Conservation (phyloP, 2,329 filamentous ascomycete species). For the Cordyceps tenuipes region DNA sequence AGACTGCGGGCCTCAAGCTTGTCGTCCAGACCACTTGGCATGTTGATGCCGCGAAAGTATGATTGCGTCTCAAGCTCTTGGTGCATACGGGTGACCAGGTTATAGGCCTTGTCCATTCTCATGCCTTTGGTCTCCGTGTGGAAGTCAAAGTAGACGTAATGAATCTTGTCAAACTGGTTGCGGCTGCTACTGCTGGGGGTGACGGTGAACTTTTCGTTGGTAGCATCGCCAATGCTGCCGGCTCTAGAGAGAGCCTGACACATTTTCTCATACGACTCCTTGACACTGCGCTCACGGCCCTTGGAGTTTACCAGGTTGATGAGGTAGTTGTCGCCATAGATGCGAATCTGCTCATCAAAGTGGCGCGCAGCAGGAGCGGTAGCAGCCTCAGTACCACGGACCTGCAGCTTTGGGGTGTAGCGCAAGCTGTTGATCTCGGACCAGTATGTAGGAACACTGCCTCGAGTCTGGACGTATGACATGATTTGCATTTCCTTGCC, state of each 20-base stretch:
- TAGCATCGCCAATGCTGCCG: slow-evolving; percentile 56
- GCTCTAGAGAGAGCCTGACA: slow-evolving; percentile 66
- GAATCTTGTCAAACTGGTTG: slow-evolving; percentile 69
- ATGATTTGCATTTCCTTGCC: slow-evolving; percentile 78
- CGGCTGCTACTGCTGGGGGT: slow-evolving; percentile 56
- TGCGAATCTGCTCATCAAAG: slow-evolving; percentile 83
- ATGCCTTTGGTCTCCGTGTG: slow-evolving; percentile 96
- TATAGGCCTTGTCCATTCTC: slow-evolving; percentile 82
- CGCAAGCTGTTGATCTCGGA: slow-evolving; percentile 88
- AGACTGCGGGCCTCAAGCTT: slow-evolving; percentile 70
- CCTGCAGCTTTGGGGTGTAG: slow-evolving; percentile 84
- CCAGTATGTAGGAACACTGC: slow-evolving; percentile 94
- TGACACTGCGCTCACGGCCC: slow-evolving; percentile 80
- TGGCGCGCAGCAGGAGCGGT: slow-evolving; percentile 72
- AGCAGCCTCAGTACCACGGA: slow-evolving; percentile 76
- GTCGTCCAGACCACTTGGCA: slow-evolving; percentile 61
- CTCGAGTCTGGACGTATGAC: slow-evolving; percentile 92
- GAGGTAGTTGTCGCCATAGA: slow-evolving; percentile 95
- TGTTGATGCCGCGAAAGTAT: slow-evolving; percentile 89
- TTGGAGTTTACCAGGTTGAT: slow-evolving; percentile 97
- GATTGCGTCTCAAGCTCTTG: slow-evolving; percentile 69
- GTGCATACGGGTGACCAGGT: slow-evolving; percentile 74
- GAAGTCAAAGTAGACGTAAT: slow-evolving; percentile 98
- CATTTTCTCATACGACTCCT: slow-evolving; percentile 89
- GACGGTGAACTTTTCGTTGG: slow-evolving; percentile 71